Conservation (phyloP, 441 rosid genomes). For the Bocquillonia castaneifolia region DNA sequence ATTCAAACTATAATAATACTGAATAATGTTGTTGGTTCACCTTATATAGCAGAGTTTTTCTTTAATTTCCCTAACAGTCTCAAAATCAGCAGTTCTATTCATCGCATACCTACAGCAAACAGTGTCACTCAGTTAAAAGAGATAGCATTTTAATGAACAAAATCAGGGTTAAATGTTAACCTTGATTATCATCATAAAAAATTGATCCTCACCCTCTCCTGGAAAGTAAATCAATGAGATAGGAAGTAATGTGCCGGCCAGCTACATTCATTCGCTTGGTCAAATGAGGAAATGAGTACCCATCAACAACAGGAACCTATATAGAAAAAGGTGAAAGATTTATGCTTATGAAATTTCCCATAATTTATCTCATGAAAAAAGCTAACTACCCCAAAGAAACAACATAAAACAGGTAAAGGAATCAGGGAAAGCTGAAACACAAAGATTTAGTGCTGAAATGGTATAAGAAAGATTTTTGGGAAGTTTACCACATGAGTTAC, state of each 20-base stretch:
- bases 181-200: conserved; percentile 13
- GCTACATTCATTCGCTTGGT: conserved; percentile 99
- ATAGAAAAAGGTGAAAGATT: conserved; percentile 15
- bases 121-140: conserved; percentile 17
- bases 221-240: conserved; percentile 90
- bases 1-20: background rate
- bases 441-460: background rate
- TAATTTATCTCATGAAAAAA: background rate
- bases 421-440: background rate
- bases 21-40: conserved; percentile 29
- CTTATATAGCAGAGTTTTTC: conserved; percentile 96
- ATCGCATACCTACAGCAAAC: conserved; percentile 67
- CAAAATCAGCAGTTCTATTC: conserved; percentile 94
- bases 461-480: conserved; percentile 12
- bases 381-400: background rate
- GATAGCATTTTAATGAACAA: background rate
- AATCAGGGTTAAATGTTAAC: conserved; percentile 3
- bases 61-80: conserved; percentile 91
- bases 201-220: conserved; percentile 73
- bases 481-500: conserved; percentile 94
- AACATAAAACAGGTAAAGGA: background rate
- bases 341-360: conserved; percentile 10
- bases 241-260: conserved; percentile 93
- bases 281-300: conserved; percentile 95
- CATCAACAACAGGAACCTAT: conserved; percentile 98